Percentiles rank a stretch among this genome's conserved stretches.
Conservation (phyloP, 2,329 filamentous ascomycete species). For the Colletotrichum trifolii region DNA sequence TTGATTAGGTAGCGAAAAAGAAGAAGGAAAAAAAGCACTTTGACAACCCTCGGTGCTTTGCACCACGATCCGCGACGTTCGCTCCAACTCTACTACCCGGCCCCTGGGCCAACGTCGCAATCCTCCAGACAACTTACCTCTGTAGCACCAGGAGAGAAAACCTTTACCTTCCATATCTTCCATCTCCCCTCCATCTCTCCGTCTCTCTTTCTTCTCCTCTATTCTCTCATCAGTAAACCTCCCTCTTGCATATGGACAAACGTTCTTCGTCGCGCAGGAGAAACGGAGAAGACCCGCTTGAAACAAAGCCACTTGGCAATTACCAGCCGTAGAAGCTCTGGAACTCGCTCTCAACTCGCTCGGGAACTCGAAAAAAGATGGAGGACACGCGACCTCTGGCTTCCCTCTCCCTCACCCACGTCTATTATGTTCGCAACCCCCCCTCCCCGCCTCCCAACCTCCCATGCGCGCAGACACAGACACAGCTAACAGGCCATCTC, state of each 20-base stretch:
- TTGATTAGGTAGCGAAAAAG: background rate
- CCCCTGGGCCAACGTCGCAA: conserved; percentile 24
- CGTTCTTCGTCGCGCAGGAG: too few species aligned
- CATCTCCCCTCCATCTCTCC: too few species aligned
- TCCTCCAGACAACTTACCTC: conserved; percentile 3
- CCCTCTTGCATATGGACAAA: background rate
- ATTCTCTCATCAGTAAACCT: too few species aligned
- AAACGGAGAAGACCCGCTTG: too few species aligned
- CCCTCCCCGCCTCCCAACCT: background rate
- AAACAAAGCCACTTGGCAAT: too few species aligned
- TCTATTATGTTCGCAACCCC: conserved; percentile 75
- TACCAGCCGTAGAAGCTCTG: too few species aligned
- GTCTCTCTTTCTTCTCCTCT: too few species aligned
- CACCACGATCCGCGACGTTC: conserved; percentile 35
- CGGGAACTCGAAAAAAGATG: conserved; percentile 37
- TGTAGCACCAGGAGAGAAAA: conserved; percentile 1
- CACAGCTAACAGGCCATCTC: background rate
- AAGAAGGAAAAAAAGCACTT: conserved; percentile 19
- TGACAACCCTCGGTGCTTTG: conserved; percentile 34
- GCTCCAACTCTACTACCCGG: conserved; percentile 31
- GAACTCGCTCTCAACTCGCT: too few species aligned
- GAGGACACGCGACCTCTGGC: conserved; percentile 71
- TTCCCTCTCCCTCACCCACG: conserved; percentile 93
- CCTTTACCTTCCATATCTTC: background rate
- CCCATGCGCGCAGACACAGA: background rate